phyloP scores from a whole-genome alignment of 2,329 filamentous ascomycete species.

The Colletotrichum trifolii region DNA sequence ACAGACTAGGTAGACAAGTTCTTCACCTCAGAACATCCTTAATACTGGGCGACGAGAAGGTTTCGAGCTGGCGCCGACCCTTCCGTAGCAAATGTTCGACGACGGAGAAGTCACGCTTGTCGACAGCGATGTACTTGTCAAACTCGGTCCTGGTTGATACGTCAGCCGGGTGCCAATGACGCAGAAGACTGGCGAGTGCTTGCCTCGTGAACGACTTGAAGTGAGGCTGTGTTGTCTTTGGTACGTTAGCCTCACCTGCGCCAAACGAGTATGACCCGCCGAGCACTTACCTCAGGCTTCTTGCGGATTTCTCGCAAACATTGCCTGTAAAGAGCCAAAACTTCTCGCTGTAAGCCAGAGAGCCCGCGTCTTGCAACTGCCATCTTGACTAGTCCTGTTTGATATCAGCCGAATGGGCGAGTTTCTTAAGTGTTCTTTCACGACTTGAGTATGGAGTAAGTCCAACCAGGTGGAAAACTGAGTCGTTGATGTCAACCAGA shows the following conservation, averaged over 20 bases:
- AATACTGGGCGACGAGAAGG: constrained; percentile 83
- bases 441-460: no score
- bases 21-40: constrained; percentile 72
- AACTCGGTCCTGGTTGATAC: constrained; percentile 74
- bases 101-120: constrained; percentile 86
- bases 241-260: constrained; percentile 14
- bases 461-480: neutral
- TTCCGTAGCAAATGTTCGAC: constrained; percentile 89
- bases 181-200: constrained; percentile 36
- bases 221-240: constrained; percentile 66
- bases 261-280: neutral
- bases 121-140: constrained; percentile 72
- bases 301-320: constrained; percentile 84
- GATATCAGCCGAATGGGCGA: neutral
- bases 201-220: constrained; percentile 75
- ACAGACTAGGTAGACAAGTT: neutral
- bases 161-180: constrained; percentile 1
- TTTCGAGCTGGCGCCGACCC: constrained; percentile 83
- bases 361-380: constrained; percentile 53
- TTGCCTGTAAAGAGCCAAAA: constrained; percentile 84
- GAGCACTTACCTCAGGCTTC: constrained; percentile 74
- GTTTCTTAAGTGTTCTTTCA: no score
- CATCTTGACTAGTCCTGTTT: constrained; percentile 18
- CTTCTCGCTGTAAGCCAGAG: constrained; percentile 91
- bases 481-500: constrained; percentile 25